Evolutionary conservation across 441 rosid genomes (phyloP).

Genomic region (Geranium incanum): DNA sequence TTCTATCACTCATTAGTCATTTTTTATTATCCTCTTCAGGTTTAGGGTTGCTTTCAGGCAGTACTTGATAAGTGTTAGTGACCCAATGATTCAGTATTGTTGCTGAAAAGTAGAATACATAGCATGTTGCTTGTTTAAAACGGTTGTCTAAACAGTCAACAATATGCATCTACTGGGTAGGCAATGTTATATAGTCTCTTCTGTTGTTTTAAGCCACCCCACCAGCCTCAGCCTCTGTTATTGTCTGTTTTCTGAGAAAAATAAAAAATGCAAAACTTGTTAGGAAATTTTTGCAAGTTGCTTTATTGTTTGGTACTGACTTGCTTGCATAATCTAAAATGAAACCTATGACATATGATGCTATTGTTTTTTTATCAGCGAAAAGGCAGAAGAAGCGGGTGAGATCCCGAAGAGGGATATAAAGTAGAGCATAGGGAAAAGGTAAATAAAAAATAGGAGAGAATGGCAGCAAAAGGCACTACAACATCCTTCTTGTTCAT

Average conservation of each 20-base stretch:
- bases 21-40: neutral
- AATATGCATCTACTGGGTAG: neutral
- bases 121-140: neutral
- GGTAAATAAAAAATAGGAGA: too few species aligned
- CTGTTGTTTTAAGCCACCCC: neutral
- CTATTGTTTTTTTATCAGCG: too few species aligned
- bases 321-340: neutral
- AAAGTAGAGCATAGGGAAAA: too few species aligned
- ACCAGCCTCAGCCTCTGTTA: neutral
- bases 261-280: neutral
- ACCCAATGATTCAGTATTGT: slow-evolving; percentile 8
- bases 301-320: neutral
- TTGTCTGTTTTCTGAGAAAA: neutral
- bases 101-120: neutral
- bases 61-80: slow-evolving; percentile 5
- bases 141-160: neutral
- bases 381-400: too few species aligned
- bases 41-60: slow-evolving; percentile 14
- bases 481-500: too few species aligned
- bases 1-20: neutral
- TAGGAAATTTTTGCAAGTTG: neutral
- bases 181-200: neutral
- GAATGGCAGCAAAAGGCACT: too few species aligned
- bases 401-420: too few species aligned
- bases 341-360: too few species aligned